phyloP scores from a whole-genome alignment of 768 basidiomycete genomes.

The Paxillus ammoniavirescens region DNA sequence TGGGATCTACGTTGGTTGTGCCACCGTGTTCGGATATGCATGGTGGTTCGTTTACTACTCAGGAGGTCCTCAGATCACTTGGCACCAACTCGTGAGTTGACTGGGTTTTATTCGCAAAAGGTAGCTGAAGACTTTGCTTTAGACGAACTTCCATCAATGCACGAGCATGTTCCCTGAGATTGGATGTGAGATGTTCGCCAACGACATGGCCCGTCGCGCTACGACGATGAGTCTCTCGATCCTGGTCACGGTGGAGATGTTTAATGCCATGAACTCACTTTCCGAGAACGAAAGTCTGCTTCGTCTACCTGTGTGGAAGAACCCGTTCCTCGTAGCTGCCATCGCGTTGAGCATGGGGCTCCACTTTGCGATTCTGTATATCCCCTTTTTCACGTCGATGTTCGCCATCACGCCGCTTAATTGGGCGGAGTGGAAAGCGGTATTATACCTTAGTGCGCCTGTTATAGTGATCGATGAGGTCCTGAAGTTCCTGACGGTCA shows the following conservation, averaged over 20 bases:
- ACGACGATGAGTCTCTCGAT: constrained; percentile 97
- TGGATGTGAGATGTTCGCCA: constrained; percentile 95
- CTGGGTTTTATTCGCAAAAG: not conserved
- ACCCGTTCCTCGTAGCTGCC: constrained; percentile 87
- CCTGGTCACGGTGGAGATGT: constrained; percentile 95
- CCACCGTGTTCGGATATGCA: constrained; percentile 95
- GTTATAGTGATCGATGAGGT: constrained; percentile 89
- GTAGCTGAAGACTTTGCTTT: constrained; percentile 2
- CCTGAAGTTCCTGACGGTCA: constrained; percentile 79
- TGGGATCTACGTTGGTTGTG: constrained; percentile 90
- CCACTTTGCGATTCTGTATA: constrained; percentile 94
- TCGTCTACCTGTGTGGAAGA: constrained; percentile 89
- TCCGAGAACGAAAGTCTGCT: constrained; percentile 96
- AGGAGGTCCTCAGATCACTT: constrained; percentile 90
- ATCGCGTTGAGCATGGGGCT: constrained; percentile 89
- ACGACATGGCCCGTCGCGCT: constrained; percentile 79
- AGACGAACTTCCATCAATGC: constrained; percentile 98
- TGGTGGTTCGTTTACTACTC: constrained; percentile 98
- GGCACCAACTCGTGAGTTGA: constrained; percentile 80
- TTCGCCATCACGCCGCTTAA: constrained; percentile 95
- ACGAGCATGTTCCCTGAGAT: constrained; percentile 79
- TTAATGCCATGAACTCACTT: constrained; percentile 97
- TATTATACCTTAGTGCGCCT: constrained; percentile 82
- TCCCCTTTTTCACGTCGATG: constrained; percentile 89
- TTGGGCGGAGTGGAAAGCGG: constrained; percentile 94